Base-by-base conservation (phyloP, 2,329 filamentous ascomycete genomes). In the Botrytis fragariae region DNA sequence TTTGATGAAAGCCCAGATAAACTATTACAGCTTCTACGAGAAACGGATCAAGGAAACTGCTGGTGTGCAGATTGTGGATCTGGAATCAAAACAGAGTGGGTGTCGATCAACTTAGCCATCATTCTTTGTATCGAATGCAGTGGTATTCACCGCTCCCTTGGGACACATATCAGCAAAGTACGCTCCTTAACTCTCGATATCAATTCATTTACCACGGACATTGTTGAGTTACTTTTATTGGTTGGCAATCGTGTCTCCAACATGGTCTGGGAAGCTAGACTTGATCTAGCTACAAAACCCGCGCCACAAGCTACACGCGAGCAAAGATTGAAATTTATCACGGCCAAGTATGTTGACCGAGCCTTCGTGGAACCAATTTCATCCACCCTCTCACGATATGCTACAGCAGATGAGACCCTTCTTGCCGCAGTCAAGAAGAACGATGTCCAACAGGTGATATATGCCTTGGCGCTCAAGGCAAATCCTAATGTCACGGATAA, bases 61-160 rank as follows among this genome's bases (percentile, higher is more conserved):
- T 93, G 92, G 88, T 99, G 96, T 81, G 96, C 96, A 25, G 96
- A 99, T 82, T 99, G 96, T 80, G 93, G 93, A 18, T 97, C 94
- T 12, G 92, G 92, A 48, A 89, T 91, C 80, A 98, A 98, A 84
- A 95, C 97, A 35, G 96, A 99, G 82, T 99, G 96, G 96, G 96
- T 98, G 42, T 98, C 96, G 0, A 97, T 99, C 83, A 99, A 99
- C 79, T 87, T 99, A 7, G 96, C 93, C 63, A 97, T 99, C 74
- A 91, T 99, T 71, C 88, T 99, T 32, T 99, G 96, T 84, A 98
- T 98, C 81, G 95, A 99, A 82, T 99, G 96, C 83, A 97, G 95
- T 81, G 96, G 96, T 76, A 98, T 99, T 75, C 96, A 99, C 83
- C 91, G 96, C 60, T 98, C 95, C 1, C 87, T 99, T 5, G 96